Base-by-base conservation (phyloP, 306 rosid genomes). In the Echinosophora koreensis region DNA sequence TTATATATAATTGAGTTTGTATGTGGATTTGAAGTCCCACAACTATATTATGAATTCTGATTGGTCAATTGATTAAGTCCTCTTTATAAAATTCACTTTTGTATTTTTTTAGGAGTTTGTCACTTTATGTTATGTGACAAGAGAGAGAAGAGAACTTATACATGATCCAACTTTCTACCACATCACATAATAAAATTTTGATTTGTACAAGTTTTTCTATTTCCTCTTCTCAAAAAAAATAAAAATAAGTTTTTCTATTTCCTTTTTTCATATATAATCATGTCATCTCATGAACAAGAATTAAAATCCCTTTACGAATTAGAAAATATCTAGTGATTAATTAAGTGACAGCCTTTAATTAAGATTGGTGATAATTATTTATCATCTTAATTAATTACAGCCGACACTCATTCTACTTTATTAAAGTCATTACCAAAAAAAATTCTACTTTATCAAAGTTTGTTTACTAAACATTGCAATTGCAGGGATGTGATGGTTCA, bases 401-500 rank as follows among this genome's bases (percentile, higher is more conserved):
- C 13, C 39, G 15, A 13, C 41, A 3, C 18, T 44, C 22, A 22
- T 44, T 5, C 5, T 14, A 38, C 13, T 46, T 12, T 14, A 12
- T 66, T 22, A n/a, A n/a, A n/a, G n/a, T n/a, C n/a, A n/a, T n/a
- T n/a, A n/a, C n/a, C n/a, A n/a, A n/a, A n/a, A n/a, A n/a, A n/a
- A n/a, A n/a, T n/a, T n/a, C n/a, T n/a, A n/a, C n/a, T n/a, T n/a
- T n/a, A n/a, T n/a, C 12, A 46, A 66, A 2, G 27, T 13, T 6
- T 10, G 1, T 12, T 10, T 44, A 44, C 13, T 38, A 52, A 30
- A 11, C 1, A n/a, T 30, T 64, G 3, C n/a, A 11, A 37, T 15
- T 71, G 61, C 34, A 90, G 98, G 98, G 98, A 17, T 94, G 98
- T 16, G 98, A 94, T 57, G 97, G 97, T 2, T 94, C 97, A 2